Base-by-base conservation (phyloP, 2,329 filamentous ascomycete genomes). In the Colletotrichum sp. region DNA sequence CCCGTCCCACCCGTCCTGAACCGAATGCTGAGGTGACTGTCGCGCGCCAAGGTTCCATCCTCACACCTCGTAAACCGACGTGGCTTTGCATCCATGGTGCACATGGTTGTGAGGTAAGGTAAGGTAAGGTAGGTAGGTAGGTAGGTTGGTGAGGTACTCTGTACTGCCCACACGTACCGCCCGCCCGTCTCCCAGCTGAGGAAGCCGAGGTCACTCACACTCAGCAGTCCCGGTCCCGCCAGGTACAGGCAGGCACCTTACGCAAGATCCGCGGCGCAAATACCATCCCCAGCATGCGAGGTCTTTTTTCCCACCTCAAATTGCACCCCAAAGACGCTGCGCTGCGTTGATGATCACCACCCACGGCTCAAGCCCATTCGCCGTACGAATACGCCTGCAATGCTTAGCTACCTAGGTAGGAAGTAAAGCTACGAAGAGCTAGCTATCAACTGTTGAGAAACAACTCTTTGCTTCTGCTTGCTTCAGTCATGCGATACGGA, bases 51-150 rank as follows among this genome's bases (percentile, higher is more conserved):
- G 60, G 48, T 52, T 21, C 71, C 43, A 65, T 71, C 43, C 43
- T 48, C 30, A 32, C 18, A 68, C 63, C 63, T 75, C 69, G 61
- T 75, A 75, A 67, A 61, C 55, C 61, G 69, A 75, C 72, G 72
- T 72, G 72, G 68, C 68, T 72, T 68, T 72, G 72, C 69, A 72
- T 63, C 30, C 57, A 26, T 30, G 24, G 26, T 18, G 55, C 55
- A 52, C 43, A 48, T 48, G 43, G 43, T 48, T 48, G 43, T 12
- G 10, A 21, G 43, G 43, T 21, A 12, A 48, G 43, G 43, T 43
- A 43, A 14, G 34, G 34, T 36, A 36, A 16, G 34, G 13, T 14
- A 36, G 34, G 34, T 16, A 39, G 36, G 34, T 16, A 39, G 14
- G 36, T 36, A 34, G 32, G 32, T 34, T 14, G 34, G 34, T 39